These are phyloP conservation scores for Cercophora newfieldiana DNA, from an alignment of 495 filamentous ascomycete species.

Conservation along the genomic window DNA sequence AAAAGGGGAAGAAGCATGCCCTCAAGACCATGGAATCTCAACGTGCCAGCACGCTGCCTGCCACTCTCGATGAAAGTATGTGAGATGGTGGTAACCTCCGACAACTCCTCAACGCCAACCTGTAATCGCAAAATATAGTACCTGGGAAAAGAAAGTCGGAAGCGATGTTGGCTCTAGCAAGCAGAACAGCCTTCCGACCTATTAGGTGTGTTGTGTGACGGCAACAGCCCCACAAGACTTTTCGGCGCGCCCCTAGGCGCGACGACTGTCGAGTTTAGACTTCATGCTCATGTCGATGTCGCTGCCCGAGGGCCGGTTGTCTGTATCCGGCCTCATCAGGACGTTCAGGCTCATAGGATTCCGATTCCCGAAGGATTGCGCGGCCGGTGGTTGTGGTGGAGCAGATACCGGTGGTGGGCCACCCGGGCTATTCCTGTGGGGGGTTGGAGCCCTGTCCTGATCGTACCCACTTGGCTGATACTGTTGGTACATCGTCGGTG, in stretches of 20 bases:
- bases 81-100: too few relatives aligned
- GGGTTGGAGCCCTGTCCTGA: slow-evolving; percentile 25
- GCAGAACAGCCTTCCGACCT: neutral
- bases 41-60: neutral
- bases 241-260: too few relatives aligned
- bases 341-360: slow-evolving; percentile 48
- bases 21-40: neutral
- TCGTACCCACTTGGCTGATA: slow-evolving; percentile 31
- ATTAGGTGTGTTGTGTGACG: neutral
- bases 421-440: slow-evolving; percentile 32
- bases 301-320: slow-evolving; percentile 13
- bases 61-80: neutral
- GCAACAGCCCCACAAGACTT: too few relatives aligned
- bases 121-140: neutral
- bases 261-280: slow-evolving; percentile 29
- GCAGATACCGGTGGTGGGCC: slow-evolving; percentile 14
- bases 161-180: neutral
- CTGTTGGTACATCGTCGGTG: slow-evolving; percentile 34
- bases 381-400: neutral
- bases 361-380: slow-evolving; percentile 6
- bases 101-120: too few relatives aligned
- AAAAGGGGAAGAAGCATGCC: neutral
- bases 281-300: slow-evolving; percentile 48
- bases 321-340: slow-evolving; percentile 34
- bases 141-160: neutral